Evolutionary conservation across 768 basidiomycete genomes (phyloP).

Genomic region (Auricularia sp.): DNA sequence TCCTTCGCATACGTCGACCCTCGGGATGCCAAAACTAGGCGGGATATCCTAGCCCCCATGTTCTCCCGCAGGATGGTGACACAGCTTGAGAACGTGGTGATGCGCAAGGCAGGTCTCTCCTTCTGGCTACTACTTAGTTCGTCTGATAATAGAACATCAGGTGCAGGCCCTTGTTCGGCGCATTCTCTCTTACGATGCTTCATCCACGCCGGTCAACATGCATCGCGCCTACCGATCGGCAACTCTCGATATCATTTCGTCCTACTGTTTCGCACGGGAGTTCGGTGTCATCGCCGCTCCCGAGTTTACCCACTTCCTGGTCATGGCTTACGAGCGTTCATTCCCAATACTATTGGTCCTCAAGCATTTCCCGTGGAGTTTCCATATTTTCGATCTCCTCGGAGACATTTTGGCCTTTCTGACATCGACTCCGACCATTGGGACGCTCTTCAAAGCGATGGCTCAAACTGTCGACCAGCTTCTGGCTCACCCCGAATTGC

Average conservation of each 20-base stretch:
- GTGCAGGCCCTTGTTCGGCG: constrained; percentile 19
- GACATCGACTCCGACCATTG: background rate
- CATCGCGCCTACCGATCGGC: constrained; percentile 29
- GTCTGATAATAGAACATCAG: constrained; percentile 11
- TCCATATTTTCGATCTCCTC: background rate
- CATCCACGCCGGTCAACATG: constrained; percentile 14
- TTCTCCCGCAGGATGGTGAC: constrained; percentile 31
- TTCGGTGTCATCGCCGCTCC: constrained; percentile 21
- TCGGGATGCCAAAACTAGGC: constrained; percentile 24
- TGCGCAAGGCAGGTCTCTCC: constrained; percentile 13
- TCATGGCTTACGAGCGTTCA: constrained; percentile 11
- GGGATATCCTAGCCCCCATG: constrained; percentile 29
- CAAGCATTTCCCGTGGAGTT: background rate
- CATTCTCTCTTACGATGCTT: background rate
- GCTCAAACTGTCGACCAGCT: constrained; percentile 13
- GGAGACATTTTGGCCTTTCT: background rate
- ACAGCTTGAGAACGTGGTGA: constrained; percentile 26
- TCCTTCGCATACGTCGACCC: constrained; percentile 27
- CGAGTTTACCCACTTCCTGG: constrained; percentile 24
- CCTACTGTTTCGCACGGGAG: constrained; percentile 28
- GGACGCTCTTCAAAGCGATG: constrained; percentile 1
- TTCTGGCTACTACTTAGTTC: background rate
- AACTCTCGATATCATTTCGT: constrained; percentile 29
- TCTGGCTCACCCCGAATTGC: constrained; percentile 14
- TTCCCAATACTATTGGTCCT: background rate